These are phyloP conservation scores for Juncus inflexus DNA, from an alignment of 176 grass and related monocot genomes.

Conservation along the genomic window DNA sequence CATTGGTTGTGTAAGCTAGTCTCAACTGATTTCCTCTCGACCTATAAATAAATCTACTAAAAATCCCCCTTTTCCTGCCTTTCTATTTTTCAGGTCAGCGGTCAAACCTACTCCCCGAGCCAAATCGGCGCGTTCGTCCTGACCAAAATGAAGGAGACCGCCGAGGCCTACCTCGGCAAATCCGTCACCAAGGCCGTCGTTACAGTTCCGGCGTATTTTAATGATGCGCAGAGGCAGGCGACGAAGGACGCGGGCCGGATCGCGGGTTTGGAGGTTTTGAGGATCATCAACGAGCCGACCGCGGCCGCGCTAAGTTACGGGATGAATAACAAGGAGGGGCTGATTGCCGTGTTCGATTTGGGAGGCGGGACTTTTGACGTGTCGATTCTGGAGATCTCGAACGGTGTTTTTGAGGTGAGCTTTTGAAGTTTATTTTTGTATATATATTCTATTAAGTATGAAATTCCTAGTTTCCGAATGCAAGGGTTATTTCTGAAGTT, in stretches of 20 bases:
- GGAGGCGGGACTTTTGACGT: constrained; percentile 80
- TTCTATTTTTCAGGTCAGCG: constrained; percentile 17
- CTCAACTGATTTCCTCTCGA: too few relatives aligned
- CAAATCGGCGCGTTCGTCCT: constrained; percentile 75
- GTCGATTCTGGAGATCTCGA: constrained; percentile 76
- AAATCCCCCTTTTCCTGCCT: too few relatives aligned
- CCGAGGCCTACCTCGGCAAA: constrained; percentile 67
- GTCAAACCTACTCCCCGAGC: constrained; percentile 63
- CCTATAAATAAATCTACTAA: too few relatives aligned
- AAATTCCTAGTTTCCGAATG: too few relatives aligned
- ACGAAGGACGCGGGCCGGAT: constrained; percentile 76
- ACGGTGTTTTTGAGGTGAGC: constrained; percentile 71
- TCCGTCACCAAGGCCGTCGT: constrained; percentile 61
- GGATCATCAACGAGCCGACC: constrained; percentile 76
- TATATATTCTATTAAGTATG: neutral
- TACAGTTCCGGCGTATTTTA: constrained; percentile 74
- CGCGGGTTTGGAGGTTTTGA: constrained; percentile 56
- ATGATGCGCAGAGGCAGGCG: constrained; percentile 62
- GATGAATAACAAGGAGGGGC: constrained; percentile 65
- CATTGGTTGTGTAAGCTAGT: too few relatives aligned
- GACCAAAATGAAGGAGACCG: constrained; percentile 79
- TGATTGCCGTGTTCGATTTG: constrained; percentile 78
- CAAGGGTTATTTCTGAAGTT: too few relatives aligned
- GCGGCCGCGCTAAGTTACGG: constrained; percentile 68
- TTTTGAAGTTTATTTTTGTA: neutral